These are phyloP conservation scores for Russula emetica DNA, from an alignment of 768 basidiomycete genomes.

Conservation along the genomic window DNA sequence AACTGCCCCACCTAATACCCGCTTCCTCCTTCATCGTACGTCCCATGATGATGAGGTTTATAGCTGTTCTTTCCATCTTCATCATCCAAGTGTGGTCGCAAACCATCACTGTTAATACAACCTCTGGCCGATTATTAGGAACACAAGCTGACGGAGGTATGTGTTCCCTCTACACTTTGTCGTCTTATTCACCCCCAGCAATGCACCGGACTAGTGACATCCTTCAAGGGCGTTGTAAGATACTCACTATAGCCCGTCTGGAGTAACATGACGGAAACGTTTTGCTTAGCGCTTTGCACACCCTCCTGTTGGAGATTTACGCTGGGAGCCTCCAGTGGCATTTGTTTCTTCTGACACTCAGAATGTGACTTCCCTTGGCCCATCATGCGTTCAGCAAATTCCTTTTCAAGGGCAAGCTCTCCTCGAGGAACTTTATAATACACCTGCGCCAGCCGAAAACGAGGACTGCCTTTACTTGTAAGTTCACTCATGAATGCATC, in stretches of 20 bases:
- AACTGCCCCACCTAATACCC: background rate
- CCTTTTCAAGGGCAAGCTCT: background rate
- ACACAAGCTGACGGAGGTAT: conserved; percentile 11
- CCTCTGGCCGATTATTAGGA: conserved; percentile 10
- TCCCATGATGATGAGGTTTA: background rate
- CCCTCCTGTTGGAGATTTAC: conserved; percentile 9
- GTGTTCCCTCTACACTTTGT: background rate
- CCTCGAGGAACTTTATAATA: background rate
- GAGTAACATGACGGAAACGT: background rate
- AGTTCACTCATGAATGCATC: background rate
- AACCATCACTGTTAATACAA: background rate
- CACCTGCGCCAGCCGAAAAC: conserved; percentile 1
- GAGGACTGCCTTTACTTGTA: conserved; percentile 23
- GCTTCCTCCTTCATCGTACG: no score
- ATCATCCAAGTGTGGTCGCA: background rate
- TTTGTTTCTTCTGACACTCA: conserved; percentile 9
- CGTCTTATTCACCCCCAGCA: background rate
- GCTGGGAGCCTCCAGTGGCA: conserved; percentile 15
- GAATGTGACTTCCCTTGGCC: conserved; percentile 16
- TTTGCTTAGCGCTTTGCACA: conserved; percentile 15
- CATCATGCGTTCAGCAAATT: conserved; percentile 21
- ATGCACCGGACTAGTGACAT: conserved; percentile 7
- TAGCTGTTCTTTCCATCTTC: background rate
- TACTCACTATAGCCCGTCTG: background rate
- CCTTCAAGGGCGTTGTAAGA: conserved; percentile 21